Base-by-base conservation (phyloP, 2,329 filamentous ascomycete species). In the Rutstroemia sp. region DNA sequence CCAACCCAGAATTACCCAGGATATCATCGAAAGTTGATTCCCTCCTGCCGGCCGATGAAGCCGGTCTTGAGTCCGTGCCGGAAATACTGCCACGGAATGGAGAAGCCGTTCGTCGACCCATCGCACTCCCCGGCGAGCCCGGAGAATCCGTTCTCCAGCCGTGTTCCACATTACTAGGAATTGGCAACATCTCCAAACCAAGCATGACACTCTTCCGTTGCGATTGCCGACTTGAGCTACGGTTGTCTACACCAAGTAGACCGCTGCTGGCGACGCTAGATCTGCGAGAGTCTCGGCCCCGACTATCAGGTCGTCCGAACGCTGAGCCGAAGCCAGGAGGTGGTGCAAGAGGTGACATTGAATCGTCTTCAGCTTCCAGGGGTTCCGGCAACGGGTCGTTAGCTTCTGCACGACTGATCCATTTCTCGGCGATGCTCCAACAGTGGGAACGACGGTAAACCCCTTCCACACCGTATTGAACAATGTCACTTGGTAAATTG, bases 381-480 rank as follows among this genome's bases (percentile, higher is more conserved):
- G 18, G 10, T 9, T 52, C 23, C 7, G 37, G 25, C 1, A 25
- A 45, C 10, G 25, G 23, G 14, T 30, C 41, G 6, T 49, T 48
- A 5, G 42, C 38, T 27, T 52, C 54, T 2, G 49, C 54, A 5
- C 52, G 47, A 6, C 41, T 56, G 23, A 68, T 52, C 85, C 85
- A 88, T 62, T 79, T 74, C 62, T 81, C 77, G 3, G 83, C 85
- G 64, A 79, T 76, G 57, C 77, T 72, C 85, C 85, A 89, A 70
- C 85, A 88, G 67, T 88, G 85, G 59, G 81, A 85, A 44, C 85
- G 79, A 16, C 81, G 78, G 69, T 87, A 88, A 45, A 86, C 79
- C 46, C 81, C 84, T 65, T 88, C 85, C 1, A 85, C 79, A 18
- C 85, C 81, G 63, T 87, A 79, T 8, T 67, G 62, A 45, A 87